Conservation (phyloP, 768 basidiomycete genomes). For the Calocera cornea region DNA sequence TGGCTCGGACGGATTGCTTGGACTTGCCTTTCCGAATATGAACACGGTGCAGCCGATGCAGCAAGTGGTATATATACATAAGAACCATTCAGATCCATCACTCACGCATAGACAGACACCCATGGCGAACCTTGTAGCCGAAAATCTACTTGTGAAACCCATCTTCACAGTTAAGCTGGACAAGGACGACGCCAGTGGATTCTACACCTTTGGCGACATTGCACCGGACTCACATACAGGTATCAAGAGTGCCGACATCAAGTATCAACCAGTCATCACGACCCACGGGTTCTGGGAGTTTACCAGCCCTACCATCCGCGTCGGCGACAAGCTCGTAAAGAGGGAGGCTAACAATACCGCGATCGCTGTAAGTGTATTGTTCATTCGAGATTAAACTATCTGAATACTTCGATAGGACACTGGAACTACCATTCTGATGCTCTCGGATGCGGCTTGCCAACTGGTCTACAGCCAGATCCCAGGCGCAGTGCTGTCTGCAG, state of each 20-base stretch:
- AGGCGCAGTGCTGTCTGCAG: neutral
- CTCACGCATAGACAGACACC: constrained; percentile 6
- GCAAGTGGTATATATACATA: neutral
- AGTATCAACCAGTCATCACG: neutral
- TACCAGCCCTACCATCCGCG: neutral
- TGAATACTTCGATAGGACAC: neutral
- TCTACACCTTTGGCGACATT: constrained; percentile 11
- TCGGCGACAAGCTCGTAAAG: neutral
- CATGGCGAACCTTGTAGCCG: constrained; percentile 6
- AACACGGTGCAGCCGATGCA: constrained; percentile 4
- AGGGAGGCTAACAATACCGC: constrained; percentile 3
- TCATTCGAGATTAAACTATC: too few relatives aligned
- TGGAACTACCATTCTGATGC: constrained; percentile 5
- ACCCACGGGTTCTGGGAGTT: constrained; percentile 10
- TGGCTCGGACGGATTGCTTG: constrained; percentile 7
- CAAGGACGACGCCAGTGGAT: constrained; percentile 5
- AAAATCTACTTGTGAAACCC: constrained; percentile 2
- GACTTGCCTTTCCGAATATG: constrained; percentile 7
- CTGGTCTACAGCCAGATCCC: constrained; percentile 3
- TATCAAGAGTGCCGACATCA: neutral
- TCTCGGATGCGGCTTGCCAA: neutral
- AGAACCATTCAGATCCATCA: neutral
- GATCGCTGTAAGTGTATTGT: constrained; percentile 2
- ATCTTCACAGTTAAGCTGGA: constrained; percentile 11
- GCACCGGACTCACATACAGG: neutral